phyloP scores from a whole-genome alignment of 495 filamentous ascomycete species.

The Talaromyces wortmannii region DNA sequence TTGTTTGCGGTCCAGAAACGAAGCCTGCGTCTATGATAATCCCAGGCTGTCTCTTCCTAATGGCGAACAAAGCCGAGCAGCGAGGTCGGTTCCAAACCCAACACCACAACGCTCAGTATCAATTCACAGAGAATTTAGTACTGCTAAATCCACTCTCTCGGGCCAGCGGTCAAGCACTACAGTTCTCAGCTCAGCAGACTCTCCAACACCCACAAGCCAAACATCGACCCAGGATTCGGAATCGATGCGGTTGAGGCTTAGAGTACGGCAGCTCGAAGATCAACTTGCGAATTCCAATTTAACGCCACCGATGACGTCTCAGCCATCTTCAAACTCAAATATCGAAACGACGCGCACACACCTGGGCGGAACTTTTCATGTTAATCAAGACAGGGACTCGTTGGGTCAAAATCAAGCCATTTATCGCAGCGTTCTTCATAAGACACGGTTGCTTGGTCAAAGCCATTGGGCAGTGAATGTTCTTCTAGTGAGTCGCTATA shows the following conservation, averaged over 20 bases:
- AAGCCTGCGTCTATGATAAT: constrained; percentile 32
- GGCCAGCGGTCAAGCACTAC: too few species aligned
- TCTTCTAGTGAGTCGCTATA: constrained; percentile 23
- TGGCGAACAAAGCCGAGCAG: too few species aligned
- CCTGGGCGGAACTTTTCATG: constrained; percentile 18
- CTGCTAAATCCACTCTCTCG: too few species aligned
- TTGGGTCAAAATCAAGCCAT: constrained; percentile 18
- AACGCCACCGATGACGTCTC: constrained; percentile 2
- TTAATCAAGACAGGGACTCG: constrained; percentile 13
- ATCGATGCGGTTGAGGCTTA: constrained; percentile 15
- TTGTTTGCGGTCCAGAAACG: constrained; percentile 36
- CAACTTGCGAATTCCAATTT: constrained; percentile 23
- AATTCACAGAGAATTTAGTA: too few species aligned
- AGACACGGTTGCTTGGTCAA: constrained; percentile 46
- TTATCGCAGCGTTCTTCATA: constrained; percentile 38
- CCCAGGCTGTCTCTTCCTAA: too few species aligned
- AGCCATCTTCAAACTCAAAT: constrained; percentile 11
- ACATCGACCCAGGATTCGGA: constrained; percentile 25
- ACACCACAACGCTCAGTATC: neutral
- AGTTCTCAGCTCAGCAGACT: constrained; percentile 7
- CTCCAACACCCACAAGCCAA: constrained; percentile 23
- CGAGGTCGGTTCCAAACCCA: constrained; percentile 8
- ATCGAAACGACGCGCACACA: constrained; percentile 18
- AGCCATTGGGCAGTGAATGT: constrained; percentile 46
- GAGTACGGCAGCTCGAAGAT: constrained; percentile 39